Conservation (phyloP, 2,329 filamentous ascomycete species). For the Graphiopsis chlorocephala region DNA sequence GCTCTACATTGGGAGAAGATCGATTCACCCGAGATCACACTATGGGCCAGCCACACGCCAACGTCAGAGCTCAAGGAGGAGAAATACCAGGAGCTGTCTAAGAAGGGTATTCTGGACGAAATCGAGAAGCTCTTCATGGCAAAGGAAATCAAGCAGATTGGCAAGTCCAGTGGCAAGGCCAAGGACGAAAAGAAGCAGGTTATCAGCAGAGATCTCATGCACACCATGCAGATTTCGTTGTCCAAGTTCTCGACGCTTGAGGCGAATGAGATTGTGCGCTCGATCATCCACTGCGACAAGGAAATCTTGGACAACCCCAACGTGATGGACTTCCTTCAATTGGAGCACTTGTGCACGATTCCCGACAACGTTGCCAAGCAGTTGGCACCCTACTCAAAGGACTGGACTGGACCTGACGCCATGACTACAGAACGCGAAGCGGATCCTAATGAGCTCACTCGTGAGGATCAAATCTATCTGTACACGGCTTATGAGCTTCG, state of each 20-base stretch:
- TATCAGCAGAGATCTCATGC: constrained; percentile 85
- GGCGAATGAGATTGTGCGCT: constrained; percentile 80
- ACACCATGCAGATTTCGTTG: constrained; percentile 88
- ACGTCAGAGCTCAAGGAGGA: constrained; percentile 89
- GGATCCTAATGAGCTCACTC: constrained; percentile 82
- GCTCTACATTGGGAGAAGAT: constrained; percentile 99
- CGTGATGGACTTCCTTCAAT: constrained; percentile 94
- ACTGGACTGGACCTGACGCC: constrained; percentile 89
- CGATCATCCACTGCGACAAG: constrained; percentile 92
- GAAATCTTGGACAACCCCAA: constrained; percentile 85
- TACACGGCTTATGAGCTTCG: constrained; percentile 91
- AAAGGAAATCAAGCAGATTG: constrained; percentile 89
- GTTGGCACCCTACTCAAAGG: constrained; percentile 92
- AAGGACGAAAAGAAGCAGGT: constrained; percentile 97
- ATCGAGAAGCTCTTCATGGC: constrained; percentile 97
- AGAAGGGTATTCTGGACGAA: constrained; percentile 93
- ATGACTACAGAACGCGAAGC: constrained; percentile 74
- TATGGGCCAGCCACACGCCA: constrained; percentile 84
- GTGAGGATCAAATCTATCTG: constrained; percentile 93
- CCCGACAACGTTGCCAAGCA: constrained; percentile 86
- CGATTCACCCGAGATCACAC: constrained; percentile 83
- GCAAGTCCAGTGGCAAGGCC: constrained; percentile 60
- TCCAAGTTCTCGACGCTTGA: constrained; percentile 86
- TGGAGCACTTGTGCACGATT: constrained; percentile 88
- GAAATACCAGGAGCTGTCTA: constrained; percentile 89